A percentile compares a stretch with the other conserved stretches of the same genome.
Conservation (phyloP, 164 flowering plant species). For the Tetracentron sinense region DNA sequence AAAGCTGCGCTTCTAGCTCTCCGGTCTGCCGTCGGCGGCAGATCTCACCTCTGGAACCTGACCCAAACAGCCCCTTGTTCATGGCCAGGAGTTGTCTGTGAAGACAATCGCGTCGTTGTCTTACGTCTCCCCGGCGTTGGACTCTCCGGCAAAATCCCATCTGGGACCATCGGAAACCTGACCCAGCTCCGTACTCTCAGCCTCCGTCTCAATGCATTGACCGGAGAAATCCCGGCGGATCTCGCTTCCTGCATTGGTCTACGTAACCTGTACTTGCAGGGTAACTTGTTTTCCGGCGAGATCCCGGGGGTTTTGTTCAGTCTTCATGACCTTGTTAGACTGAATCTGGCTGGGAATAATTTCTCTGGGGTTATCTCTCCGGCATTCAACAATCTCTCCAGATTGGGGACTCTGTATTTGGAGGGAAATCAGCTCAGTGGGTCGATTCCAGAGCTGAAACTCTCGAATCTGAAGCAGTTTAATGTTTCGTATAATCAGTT, state of each 20-base stretch:
- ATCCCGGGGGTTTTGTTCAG: conserved; percentile 47
- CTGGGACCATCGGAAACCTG: conserved; percentile 48
- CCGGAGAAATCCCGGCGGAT: conserved; percentile 66
- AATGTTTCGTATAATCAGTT: conserved; percentile 64
- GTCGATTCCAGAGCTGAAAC: conserved; percentile 45
- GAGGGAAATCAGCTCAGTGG: conserved; percentile 60
- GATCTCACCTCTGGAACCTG: conserved; percentile 55
- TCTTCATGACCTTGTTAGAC: conserved; percentile 47
- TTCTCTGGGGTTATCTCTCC: conserved; percentile 62
- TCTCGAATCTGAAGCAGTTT: conserved; percentile 47
- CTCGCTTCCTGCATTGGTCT: conserved; percentile 43
- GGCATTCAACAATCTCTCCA: conserved; percentile 40
- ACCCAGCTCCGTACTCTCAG: conserved; percentile 55
- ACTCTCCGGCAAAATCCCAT: conserved; percentile 56
- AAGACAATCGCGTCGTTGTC: conserved; percentile 35
- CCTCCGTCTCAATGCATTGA: conserved; percentile 62
- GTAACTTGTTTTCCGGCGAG: conserved; percentile 59
- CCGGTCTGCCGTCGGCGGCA: conserved; percentile 61
- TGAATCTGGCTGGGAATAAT: conserved; percentile 65
- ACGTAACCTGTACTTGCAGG: conserved; percentile 64
- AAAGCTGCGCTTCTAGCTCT: conserved; percentile 55
- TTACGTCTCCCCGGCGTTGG: conserved; percentile 66
- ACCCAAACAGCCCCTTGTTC: conserved; percentile 32
- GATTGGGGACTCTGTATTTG: conserved; percentile 51
- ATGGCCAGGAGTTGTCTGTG: conserved; percentile 66